Percentiles rank a stretch among this genome's conserved stretches.
These are phyloP conservation scores for Scleroderma citrinum DNA, from an alignment of 768 basidiomycete species.

Conservation along the genomic window DNA sequence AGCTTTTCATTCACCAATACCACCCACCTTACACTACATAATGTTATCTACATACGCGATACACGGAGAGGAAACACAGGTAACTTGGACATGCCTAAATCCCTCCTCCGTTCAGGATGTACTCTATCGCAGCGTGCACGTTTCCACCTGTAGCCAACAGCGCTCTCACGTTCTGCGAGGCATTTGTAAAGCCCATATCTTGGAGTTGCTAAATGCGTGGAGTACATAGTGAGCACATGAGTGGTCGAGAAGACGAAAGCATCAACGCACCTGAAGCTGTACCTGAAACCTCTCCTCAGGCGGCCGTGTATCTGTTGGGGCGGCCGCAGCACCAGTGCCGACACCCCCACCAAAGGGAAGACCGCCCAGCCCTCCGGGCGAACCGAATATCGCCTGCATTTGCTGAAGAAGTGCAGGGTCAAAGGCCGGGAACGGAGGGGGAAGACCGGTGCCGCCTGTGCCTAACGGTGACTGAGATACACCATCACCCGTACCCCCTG, in stretches of 20 bases:
- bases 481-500: neutral
- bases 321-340: constrained; percentile 19
- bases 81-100: constrained; percentile 33
- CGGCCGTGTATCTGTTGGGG: constrained; percentile 63
- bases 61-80: no score
- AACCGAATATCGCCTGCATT: constrained; percentile 30
- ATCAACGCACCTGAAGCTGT: constrained; percentile 60
- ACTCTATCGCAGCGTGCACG: constrained; percentile 88
- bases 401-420: constrained; percentile 43
- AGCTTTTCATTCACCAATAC: no score
- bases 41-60: no score
- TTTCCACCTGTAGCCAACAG: constrained; percentile 90
- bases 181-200: constrained; percentile 93
- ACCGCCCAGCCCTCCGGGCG: constrained; percentile 25
- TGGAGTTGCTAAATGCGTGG: constrained; percentile 89
- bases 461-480: neutral
- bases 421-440: constrained; percentile 12
- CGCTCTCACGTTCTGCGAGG: constrained; percentile 84
- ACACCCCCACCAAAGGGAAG: constrained; percentile 16
- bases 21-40: no score
- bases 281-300: constrained; percentile 92
- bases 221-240: neutral
- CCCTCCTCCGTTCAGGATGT: constrained; percentile 81
- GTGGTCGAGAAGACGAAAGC: neutral
- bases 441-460: neutral